Percentiles rank a stretch among this genome's conserved stretches.
phyloP scores from a whole-genome alignment of 2,329 filamentous ascomycete species.

The Arthrobotrys sinensis region DNA sequence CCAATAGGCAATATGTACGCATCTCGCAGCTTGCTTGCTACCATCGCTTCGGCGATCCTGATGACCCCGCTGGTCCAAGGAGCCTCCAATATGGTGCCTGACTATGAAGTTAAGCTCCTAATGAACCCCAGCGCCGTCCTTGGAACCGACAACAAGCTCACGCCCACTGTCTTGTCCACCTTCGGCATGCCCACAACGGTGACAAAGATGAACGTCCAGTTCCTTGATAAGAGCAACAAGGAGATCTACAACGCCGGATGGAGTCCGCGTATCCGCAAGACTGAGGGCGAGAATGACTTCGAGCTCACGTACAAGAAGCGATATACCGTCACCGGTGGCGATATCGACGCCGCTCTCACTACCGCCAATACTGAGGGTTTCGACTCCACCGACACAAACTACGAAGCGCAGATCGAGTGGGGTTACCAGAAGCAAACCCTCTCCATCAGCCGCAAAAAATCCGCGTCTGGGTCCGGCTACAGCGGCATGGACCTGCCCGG shows the following conservation, averaged over 20 bases:
- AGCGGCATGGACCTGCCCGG: constrained; percentile 64
- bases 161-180: constrained; percentile 64
- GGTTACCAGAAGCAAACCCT: constrained; percentile 67
- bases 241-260: constrained; percentile 66
- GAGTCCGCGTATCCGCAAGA: constrained; percentile 67
- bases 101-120: constrained; percentile 67
- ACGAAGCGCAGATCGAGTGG: constrained; percentile 67
- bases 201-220: constrained; percentile 67
- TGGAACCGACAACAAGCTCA: constrained; percentile 65
- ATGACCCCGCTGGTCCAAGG: constrained; percentile 15
- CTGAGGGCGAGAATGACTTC: constrained; percentile 65
- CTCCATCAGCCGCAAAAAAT: constrained; percentile 66
- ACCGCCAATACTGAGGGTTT: constrained; percentile 66
- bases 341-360: constrained; percentile 65
- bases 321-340: constrained; percentile 64
- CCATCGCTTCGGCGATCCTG: constrained; percentile 30
- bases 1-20: background rate
- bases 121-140: constrained; percentile 66
- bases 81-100: constrained; percentile 64
- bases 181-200: constrained; percentile 65
- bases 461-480: constrained; percentile 63
- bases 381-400: constrained; percentile 65
- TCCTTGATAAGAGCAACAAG: constrained; percentile 66
- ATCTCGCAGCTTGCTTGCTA: constrained; percentile 25
- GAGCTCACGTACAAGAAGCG: constrained; percentile 69